phyloP scores from a whole-genome alignment of 805 yeast species.

The Sugiyamaella floridensis region DNA sequence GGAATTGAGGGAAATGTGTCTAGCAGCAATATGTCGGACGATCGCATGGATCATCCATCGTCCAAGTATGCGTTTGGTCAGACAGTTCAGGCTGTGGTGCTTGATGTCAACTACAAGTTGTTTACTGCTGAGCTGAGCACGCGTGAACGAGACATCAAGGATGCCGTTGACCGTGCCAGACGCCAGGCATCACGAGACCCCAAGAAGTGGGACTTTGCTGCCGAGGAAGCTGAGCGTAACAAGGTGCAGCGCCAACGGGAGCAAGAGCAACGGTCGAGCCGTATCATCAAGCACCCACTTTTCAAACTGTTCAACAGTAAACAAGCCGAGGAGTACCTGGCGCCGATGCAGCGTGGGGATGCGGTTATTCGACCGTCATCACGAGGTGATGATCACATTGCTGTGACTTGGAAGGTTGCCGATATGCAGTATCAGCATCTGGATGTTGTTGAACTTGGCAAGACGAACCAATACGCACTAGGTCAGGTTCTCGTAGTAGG shows the following conservation, averaged over 20 bases:
- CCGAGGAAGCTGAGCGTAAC: constrained; percentile 59
- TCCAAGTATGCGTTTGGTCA: constrained; percentile 46
- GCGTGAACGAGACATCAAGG: constrained; percentile 55
- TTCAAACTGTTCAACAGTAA: constrained; percentile 73
- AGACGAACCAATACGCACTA: constrained; percentile 53
- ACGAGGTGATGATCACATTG: constrained; percentile 77
- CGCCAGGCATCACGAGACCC: constrained; percentile 37
- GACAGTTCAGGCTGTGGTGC: constrained; percentile 77
- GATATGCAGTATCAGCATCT: constrained; percentile 87
- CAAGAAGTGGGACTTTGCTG: constrained; percentile 63
- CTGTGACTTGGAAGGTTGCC: constrained; percentile 94
- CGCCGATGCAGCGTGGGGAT: constrained; percentile 84
- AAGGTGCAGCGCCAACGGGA: constrained; percentile 50
- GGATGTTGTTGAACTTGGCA: constrained; percentile 70
- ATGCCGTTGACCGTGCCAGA: constrained; percentile 38
- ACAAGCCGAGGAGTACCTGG: constrained; percentile 91
- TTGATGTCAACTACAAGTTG: constrained; percentile 61
- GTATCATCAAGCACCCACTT: constrained; percentile 86
- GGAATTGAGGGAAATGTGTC: constrained; percentile 52
- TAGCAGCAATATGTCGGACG: constrained; percentile 32
- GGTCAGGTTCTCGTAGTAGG: constrained; percentile 63
- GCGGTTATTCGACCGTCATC: constrained; percentile 93
- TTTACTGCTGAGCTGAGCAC: constrained; percentile 71
- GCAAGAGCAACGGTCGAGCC: constrained; percentile 57
- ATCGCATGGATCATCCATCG: constrained; percentile 22